These are phyloP conservation scores for Dryadomyces sulphureus DNA, from an alignment of 2,329 filamentous ascomycete species.

Conservation along the genomic window DNA sequence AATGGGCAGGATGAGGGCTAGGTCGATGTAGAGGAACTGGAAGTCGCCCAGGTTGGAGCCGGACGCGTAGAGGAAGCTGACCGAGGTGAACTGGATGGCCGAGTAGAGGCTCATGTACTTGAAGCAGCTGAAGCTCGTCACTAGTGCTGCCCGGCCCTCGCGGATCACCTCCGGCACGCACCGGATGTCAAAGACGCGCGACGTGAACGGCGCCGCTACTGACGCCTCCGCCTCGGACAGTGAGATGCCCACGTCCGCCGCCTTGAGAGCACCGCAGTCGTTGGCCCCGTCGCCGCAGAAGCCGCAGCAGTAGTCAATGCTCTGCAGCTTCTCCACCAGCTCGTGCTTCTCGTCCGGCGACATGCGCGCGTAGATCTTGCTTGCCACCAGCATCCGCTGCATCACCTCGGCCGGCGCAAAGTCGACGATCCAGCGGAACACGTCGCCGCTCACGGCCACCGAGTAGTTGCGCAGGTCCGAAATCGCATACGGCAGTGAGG, in stretches of 20 bases:
- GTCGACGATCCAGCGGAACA: conserved; percentile 93
- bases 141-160: conserved; percentile 83
- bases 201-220: conserved; percentile 95
- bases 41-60: conserved; percentile 95
- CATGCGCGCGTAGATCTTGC: conserved; percentile 95
- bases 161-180: conserved; percentile 89
- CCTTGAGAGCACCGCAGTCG: conserved; percentile 91
- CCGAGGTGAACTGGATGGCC: conserved; percentile 96
- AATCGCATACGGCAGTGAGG: conserved; percentile 74
- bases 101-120: conserved; percentile 99
- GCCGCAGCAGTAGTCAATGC: conserved; percentile 85
- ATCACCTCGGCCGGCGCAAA: conserved; percentile 71
- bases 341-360: conserved; percentile 98
- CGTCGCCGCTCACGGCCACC: conserved; percentile 78
- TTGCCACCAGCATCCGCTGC: conserved; percentile 71
- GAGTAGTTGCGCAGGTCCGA: conserved; percentile 73
- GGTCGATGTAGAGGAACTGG: conserved; percentile 90
- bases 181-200: conserved; percentile 85
- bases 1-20: conserved; percentile 83
- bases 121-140: conserved; percentile 99
- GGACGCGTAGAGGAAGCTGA: conserved; percentile 89
- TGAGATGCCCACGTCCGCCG: conserved; percentile 93
- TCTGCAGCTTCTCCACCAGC: conserved; percentile 90
- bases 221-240: conserved; percentile 95
- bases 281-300: conserved; percentile 98